Evolutionary conservation across 2,329 filamentous ascomycete genomes (phyloP), one percentile per base, ranked within the genome.

Genomic region (Neocucurbitaria cava): DNA sequence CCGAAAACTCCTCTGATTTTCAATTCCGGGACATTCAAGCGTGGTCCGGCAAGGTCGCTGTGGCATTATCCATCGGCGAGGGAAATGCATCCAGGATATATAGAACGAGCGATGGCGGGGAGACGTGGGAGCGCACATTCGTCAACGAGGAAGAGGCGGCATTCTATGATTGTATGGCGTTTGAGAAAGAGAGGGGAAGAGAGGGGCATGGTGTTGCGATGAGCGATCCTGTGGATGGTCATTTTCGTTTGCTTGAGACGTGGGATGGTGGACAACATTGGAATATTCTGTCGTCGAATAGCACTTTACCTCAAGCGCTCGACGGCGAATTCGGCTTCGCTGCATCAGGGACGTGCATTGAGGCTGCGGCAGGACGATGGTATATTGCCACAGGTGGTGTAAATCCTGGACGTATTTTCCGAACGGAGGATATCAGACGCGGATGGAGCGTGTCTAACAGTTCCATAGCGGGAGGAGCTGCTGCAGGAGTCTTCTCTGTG

Each of bases 131-230:
- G 13, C 47, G 31, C 1, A 68, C 65, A 0, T 72, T 72, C 33
- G 44, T 66, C 18, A 72, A 70, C 38, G 35, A 58, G 3, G 66
- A 70, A 30, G 44, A 52, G 17, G 48, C 56, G 11, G 69, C 69
- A 3, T 70, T 70, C 31, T 72, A 70, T 38, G 65, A 72, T 26
- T 69, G 69, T 28, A 64, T 72, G 59, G 62, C 66, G 2, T 72
- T 72, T 40, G 68, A 69, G 31, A 59, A 61, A 28, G 35, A 30
- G 24, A 58, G 45, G 38, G 50, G 51, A 24, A 48, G 41, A 21
- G 33, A 48, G 44, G 23, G 38, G 1, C 61, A 66, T 35, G 69
- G 69, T 2, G 45, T 72, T 2, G 68, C 68, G 6, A 56, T 70
- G 58, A 70, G 68, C 18, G 69, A 70, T 57, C 69, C 69, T 13